Evolutionary conservation across 345 rosid species (phyloP), one percentile per base, ranked within the genome.

Genomic region (Bruguiera sexangula): DNA sequence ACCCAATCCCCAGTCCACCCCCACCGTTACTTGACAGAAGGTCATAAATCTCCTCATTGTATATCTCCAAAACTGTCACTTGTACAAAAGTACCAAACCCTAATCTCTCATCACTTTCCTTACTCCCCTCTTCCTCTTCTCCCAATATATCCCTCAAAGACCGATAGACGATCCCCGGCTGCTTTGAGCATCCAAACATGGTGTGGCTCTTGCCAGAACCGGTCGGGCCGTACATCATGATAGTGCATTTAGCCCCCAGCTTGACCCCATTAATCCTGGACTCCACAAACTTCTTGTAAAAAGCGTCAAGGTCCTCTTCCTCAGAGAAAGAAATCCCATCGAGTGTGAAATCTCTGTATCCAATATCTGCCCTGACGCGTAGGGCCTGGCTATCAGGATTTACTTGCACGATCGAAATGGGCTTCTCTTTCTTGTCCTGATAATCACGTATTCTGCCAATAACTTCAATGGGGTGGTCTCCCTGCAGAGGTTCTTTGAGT

Each of bases 141-240:
- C 95, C 97, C 78, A 92, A 72, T 69, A 95, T 95, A 73, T 82
- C 93, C 61, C 70, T 86, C 76, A 92, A 72, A 1, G 99, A 75
- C 30, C 85, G 66, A 66, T 92, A 95, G 37, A 95, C 99, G 20
- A 95, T 92, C 75, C 99, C 99, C 0, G 97, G 87, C 70, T 87
- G 89, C 86, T 88, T 92, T 62, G 89, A 59, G 70, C 89, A 88
- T 37, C 99, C 99, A 66, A 95, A 95, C 99, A 95, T 95, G 0
- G 96, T 89, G 73, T 92, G 93, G 61, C 99, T 95, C 81, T 95
- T 95, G 0, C 99, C 99, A 0, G 99, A 86, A 68, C 99, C 97
- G 0, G 99, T 95, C 0, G 99, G 99, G 31, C 99, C 99, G 52
- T 95, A 95, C 99, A 92, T 95, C 99, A 95, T 85, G 2, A 95